Evolutionary conservation across 2,329 filamentous ascomycete genomes (phyloP), one percentile per base, ranked within the genome.

Genomic region (Sporothrix luriei): DNA sequence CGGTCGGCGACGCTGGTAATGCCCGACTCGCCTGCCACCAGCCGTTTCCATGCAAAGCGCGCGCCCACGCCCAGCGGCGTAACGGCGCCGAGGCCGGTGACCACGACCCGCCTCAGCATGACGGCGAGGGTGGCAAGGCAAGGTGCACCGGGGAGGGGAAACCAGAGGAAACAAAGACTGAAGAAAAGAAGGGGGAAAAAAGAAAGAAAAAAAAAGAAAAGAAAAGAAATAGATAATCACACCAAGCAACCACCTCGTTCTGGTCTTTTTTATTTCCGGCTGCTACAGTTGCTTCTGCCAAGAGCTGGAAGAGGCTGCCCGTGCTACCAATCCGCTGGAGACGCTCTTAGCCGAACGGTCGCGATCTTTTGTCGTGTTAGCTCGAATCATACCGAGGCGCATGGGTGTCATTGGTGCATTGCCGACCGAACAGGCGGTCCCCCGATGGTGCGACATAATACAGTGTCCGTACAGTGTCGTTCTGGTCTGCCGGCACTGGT

Each of bases 1-100:
- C 87, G 84, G 70, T 86, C 78, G 70, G 85, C 85, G 67, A 95
- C 85, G 74, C 91, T 94, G 70, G 89, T 85, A 75, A 99, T 88
- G 73, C 94, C 95, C 72, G 90, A 93, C 51, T 94, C 84, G 57
- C 92, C 89, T 54, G 91, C 88, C 40, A 98, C 79, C 54, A 99
- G 87, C 68, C 91, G 90, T 71, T 82, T 85, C 95, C 95, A 99
- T 71, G 92, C 92, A 69, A 83, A 87, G 73, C 87, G 88, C 73
- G 91, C 84, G 72, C 93, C 93, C 70, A 96, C 88, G 72, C 92
- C 94, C 33, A 97, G 83, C 70, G 94, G 94, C 74, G 91, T 93
- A 75, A 95, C 86, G 77, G 91, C 91, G 72, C 92, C 92, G 65
- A 95, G 83, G 76, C 92, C 92, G 68, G 92, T 95, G 77, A 95